Base-by-base conservation (phyloP, 306 rosid genomes). In the Medicago arabica region DNA sequence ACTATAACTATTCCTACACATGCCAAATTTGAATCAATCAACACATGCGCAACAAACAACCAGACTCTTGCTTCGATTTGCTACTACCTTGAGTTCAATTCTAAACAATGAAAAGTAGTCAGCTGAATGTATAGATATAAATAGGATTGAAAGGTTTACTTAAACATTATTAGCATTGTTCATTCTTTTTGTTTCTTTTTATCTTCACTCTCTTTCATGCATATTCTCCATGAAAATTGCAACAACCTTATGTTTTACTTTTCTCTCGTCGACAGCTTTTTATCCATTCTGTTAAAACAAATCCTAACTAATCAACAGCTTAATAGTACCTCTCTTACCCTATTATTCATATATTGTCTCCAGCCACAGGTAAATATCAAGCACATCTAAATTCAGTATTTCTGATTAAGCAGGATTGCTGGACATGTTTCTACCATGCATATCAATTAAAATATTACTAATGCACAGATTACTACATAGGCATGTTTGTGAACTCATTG, bases 101-200 rank as follows among this genome's bases (percentile, higher is more conserved):
- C 71, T 78, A 57, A 70, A 16, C 39, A 38, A 16, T 63, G 13
- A 69, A 53, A 78, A 71, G 50, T 64, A 64, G 61, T 65, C 23
- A 25, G 40, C 59, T 71, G 58, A 72, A 71, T 41, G 15, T 53
- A 72, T 17, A 71, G 66, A 53, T 43, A 65, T 51, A 50, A 36
- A 23, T 39, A 38, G 46, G 58, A 62, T 18, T 63, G 47, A 36
- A 49, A 50, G 31, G 54, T 16, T 54, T 55, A 63, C 53, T 55
- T 7, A 12, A 50, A 36, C 8, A 40, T 34, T 5, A 36, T 14
- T 6, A 21, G 28, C 43, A 15, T 13, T 19, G 18, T 80, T 74
- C 65, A 67, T 46, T 58, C 62, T 57, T 28, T 28, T 28, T 28
- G 31, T 28, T 28, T 28, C 31, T 28, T 28, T 25, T 28, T 3